Base-by-base conservation (phyloP, 192 early-diverging fungal species). In the Coemansia furcata region DNA sequence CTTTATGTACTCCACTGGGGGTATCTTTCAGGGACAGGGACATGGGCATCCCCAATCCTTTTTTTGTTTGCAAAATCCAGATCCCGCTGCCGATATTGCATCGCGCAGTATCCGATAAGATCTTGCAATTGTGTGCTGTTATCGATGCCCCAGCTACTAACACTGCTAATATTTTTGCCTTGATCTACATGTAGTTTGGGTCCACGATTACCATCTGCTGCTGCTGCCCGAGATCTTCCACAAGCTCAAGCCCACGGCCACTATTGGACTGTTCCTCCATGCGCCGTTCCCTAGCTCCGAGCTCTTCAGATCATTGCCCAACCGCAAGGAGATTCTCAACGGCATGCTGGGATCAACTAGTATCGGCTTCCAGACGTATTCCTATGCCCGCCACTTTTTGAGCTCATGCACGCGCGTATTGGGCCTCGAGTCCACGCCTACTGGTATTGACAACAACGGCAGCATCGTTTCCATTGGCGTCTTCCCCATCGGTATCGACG, bases 401-500 rank as follows among this genome's bases (percentile, higher is more conserved):
- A 91, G 89, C 67, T 90, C 86, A 44, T 98, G 96, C 78, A 95
- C 97, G 2, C 90, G 97, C 12, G 90, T 98, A n/a, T 84, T 97
- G 26, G 95, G 95, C 0, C 89, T 91, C 63, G 95, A 99, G 72
- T 94, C 93, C 0, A 90, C 95, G 4, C 96, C 95, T 8, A 87
- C 80, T 17, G 94, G 94, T 10, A 93, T 98, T 17, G 91, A 97
- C 71, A 90, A 88, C 63, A 85, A 87, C 46, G 93, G 94, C 14
- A 85, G 83, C 30, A 80, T 87, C 10, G 93, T 97, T 5, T 69
- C 87, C 40, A 87, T 98, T 1, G 92, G 91, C 46, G 95, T 95
- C 21, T 97, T 97, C 73, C 97, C 97, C 3, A 97, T 99, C 46
- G 97, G 97, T n/a, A 98, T 99, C 72, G 95, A 99, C 72, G 87